These are phyloP conservation scores for Auriculariales sp. DNA, from an alignment of 768 basidiomycete species.

Conservation along the genomic window DNA sequence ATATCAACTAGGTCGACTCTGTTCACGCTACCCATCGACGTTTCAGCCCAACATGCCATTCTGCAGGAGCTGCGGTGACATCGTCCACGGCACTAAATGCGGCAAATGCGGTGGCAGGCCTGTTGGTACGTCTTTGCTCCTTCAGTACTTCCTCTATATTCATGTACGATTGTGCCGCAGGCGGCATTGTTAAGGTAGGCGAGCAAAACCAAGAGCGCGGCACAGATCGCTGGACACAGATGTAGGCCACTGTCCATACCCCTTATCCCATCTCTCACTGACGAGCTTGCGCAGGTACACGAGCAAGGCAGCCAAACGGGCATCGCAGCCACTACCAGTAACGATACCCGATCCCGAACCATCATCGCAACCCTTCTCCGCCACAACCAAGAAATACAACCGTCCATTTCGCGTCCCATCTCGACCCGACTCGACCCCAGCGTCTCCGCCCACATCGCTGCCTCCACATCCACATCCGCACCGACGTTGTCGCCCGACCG, in stretches of 20 bases:
- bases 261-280: constrained; percentile 19
- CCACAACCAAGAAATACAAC: constrained; percentile 18
- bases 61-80: constrained; percentile 75
- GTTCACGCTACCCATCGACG: not conserved
- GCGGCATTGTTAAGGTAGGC: constrained; percentile 24
- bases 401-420: constrained; percentile 30
- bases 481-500: constrained; percentile 40
- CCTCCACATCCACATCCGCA: constrained; percentile 36
- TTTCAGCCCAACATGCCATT: constrained; percentile 48
- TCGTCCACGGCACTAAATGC: constrained; percentile 54
- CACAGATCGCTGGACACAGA: constrained; percentile 68
- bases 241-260: constrained; percentile 41
- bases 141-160: not conserved
- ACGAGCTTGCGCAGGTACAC: constrained; percentile 3
- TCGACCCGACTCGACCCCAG: constrained; percentile 18
- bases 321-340: not conserved
- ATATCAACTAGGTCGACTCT: too few species aligned
- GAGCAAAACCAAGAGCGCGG: constrained; percentile 32
- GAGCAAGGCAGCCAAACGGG: constrained; percentile 7
- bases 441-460: constrained; percentile 44
- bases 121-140: constrained; percentile 43
- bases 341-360: constrained; percentile 5
- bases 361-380: constrained; percentile 15
- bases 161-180: not conserved
- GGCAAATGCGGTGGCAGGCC: constrained; percentile 68